Conservation (phyloP, 208 protist genomes). For the Acanthamoeba triangularis region DNA sequence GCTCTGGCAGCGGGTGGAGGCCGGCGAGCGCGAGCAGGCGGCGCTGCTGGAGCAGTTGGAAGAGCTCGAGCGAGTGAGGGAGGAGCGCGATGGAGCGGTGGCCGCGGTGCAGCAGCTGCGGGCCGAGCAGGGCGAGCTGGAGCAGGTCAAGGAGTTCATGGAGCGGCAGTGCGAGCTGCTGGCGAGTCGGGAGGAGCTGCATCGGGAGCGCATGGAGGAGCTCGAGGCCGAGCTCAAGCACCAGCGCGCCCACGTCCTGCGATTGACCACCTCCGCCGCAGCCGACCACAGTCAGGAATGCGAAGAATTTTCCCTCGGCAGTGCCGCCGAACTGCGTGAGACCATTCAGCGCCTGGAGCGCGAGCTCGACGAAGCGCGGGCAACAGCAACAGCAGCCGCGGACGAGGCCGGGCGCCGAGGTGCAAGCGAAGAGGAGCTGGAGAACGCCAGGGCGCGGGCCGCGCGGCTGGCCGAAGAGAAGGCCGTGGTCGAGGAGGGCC, state of each 20-base stretch:
- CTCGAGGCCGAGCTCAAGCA: not conserved
- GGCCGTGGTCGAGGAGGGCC: slow-evolving; percentile 19
- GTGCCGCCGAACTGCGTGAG: not conserved
- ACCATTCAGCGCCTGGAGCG: not conserved
- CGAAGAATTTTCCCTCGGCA: not conserved
- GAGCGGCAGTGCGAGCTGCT: slow-evolving; percentile 17
- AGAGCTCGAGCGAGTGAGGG: not conserved
- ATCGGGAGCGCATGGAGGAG: not conserved
- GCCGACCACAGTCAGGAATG: not conserved
- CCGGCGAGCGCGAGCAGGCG: not conserved
- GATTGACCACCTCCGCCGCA: not conserved
- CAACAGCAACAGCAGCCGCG: not conserved
- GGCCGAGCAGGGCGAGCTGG: not conserved
- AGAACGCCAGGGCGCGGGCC: not conserved
- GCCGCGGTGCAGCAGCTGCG: not conserved
- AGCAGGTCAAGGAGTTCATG: not conserved
- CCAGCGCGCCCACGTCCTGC: not conserved
- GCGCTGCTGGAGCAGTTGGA: not conserved
- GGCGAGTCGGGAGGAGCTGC: not conserved
- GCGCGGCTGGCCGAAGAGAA: not conserved
- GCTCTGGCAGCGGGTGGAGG: not conserved
- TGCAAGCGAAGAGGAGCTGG: not conserved
- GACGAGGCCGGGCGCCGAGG: not conserved
- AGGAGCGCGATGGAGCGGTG: not conserved
- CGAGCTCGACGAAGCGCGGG: not conserved